Evolutionary conservation across 2,329 filamentous ascomycete genomes (phyloP).

Genomic region (Monosporascus sp.): DNA sequence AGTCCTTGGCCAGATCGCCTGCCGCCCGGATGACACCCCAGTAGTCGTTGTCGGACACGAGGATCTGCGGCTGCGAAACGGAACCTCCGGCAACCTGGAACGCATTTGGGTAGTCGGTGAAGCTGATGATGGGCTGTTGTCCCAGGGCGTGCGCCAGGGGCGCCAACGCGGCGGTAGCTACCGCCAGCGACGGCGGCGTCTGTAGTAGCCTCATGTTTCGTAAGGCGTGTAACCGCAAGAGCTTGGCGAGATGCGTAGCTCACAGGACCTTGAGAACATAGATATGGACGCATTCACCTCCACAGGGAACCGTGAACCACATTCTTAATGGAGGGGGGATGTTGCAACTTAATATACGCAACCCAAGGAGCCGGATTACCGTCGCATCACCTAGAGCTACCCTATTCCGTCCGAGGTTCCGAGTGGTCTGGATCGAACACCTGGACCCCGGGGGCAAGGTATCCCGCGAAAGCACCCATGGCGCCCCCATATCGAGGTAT

Average conservation of each 20-base stretch:
- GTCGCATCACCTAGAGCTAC: not conserved
- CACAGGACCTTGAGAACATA: not conserved
- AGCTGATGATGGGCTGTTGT: constrained; percentile 24
- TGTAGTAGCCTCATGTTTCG: not conserved
- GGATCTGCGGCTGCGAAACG: constrained; percentile 33
- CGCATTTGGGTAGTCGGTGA: constrained; percentile 11
- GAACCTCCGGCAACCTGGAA: constrained; percentile 22
- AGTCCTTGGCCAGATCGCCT: constrained; percentile 61
- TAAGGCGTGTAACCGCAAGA: not conserved
- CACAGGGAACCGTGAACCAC: not conserved
- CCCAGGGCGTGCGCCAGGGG: constrained; percentile 17
- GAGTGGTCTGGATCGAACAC: not conserved
- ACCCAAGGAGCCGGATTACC: not conserved
- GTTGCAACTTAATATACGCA: not conserved
- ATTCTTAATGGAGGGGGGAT: not conserved
- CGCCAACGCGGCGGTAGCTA: constrained; percentile 1
- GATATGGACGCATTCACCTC: not conserved
- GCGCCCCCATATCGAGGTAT: not conserved
- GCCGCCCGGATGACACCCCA: constrained; percentile 64
- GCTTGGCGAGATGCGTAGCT: not conserved
- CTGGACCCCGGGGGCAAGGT: not conserved
- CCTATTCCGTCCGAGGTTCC: not conserved
- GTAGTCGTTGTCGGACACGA: constrained; percentile 55
- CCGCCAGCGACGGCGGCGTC: constrained; percentile 1
- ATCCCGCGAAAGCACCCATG: not conserved